Base-by-base conservation (phyloP, 805 yeast species). In the Zygoascus ofunaensis region DNA sequence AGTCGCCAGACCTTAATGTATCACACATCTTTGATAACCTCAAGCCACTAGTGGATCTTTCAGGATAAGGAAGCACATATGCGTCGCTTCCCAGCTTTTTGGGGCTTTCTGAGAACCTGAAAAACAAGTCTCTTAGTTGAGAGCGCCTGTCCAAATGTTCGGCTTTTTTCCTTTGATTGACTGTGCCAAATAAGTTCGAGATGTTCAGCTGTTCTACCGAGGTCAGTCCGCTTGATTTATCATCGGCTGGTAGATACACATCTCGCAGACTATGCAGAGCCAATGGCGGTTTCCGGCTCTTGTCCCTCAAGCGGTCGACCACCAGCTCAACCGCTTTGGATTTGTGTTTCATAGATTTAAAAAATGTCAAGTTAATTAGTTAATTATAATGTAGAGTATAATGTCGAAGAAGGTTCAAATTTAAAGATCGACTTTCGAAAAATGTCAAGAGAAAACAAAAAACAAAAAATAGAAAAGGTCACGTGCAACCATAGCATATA, bases 161-260 rank as follows among this genome's bases (percentile, higher is more conserved):
- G n/a, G 10, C 12, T 5, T 8, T 17, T 26, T 28, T 15, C 21
- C 46, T 20, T 14, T 32, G 19, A 12, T n/a, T 15, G 14, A 18
- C 19, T 14, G 42, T 15, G 7, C 46, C 46, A 22, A 43, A 43
- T 5, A 43, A 15, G 28, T 43, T 43, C 14, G 46, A 38, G 15
- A 35, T 14, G 7, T 41, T 41, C 23, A 34, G 24, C 33, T 40
- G 40, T 21, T 43, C 46, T 3, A 22, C 14, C 5, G 30, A 5
- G 3, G 41, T 14, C 21, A 26, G 15, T 19, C 41, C 41, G 18
- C 10, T 23, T n/a, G 14, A 12, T 21, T 24, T 21, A 17, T 4
- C 21, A 37, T 37, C 5, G 14, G 33, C 23, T 12, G 41, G 41
- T 33, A 37, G 21, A 15, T 37, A 37, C n/a, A 37, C 24, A 24